A percentile compares a stretch with the other conserved stretches of the same genome.
These are phyloP conservation scores for Pestalotiopsis sp. DNA, from an alignment of 2,329 filamentous ascomycete genomes.

Conservation along the genomic window DNA sequence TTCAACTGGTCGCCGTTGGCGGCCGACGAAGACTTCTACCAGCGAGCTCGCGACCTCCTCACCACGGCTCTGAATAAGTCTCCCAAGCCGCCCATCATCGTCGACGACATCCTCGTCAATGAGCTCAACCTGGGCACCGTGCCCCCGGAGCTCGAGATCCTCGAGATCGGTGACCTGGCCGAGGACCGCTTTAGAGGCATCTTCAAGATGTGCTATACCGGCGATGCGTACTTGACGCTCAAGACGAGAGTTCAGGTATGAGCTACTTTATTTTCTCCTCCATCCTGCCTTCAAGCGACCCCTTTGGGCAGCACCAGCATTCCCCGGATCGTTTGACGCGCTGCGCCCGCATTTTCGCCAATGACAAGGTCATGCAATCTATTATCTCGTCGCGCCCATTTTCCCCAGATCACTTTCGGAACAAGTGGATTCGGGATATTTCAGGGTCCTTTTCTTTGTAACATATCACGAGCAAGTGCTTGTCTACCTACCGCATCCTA, in stretches of 20 bases:
- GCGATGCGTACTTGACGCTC: slow-evolving; percentile 91
- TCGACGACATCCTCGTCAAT: slow-evolving; percentile 98
- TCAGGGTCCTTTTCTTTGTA: background rate
- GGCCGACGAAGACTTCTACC: slow-evolving; percentile 88
- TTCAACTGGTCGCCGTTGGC: slow-evolving; percentile 99
- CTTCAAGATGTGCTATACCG: slow-evolving; percentile 98
- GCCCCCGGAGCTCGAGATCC: slow-evolving; percentile 90
- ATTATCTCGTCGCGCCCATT: background rate
- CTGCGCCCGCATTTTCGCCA: background rate
- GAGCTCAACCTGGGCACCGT: slow-evolving; percentile 96
- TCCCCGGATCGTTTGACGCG: background rate
- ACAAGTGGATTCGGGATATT: background rate
- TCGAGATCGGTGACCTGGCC: slow-evolving; percentile 96
- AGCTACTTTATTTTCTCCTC: slow-evolving; percentile 20
- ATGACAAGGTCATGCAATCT: background rate
- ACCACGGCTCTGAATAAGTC: slow-evolving; percentile 96
- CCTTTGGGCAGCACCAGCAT: background rate
- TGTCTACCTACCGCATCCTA: slow-evolving; percentile 8
- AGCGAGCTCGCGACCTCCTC: slow-evolving; percentile 88
- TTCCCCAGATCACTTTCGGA: slow-evolving; percentile 8
- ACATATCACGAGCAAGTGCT: slow-evolving; percentile 22
- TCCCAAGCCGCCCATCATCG: slow-evolving; percentile 96
- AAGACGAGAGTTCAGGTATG: slow-evolving; percentile 91
- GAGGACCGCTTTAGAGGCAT: slow-evolving; percentile 97
- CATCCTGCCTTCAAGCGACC: background rate